Evolutionary conservation across 495 filamentous ascomycete species (phyloP).

Genomic region (Aspergillus cristatus): DNA sequence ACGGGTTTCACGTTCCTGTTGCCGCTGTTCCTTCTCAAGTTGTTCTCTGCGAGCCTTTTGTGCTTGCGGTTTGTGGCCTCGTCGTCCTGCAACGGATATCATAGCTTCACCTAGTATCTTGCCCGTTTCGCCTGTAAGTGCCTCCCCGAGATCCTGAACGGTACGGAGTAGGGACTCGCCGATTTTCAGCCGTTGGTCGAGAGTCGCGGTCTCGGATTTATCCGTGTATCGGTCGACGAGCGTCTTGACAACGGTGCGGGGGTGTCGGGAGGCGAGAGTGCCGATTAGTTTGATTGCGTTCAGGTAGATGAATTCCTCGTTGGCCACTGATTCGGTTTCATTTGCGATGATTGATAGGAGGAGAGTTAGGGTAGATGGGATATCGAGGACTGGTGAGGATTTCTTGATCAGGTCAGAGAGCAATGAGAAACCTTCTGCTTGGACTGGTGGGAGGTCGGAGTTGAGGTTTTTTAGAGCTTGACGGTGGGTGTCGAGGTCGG

Average conservation of each 20-base stretch:
- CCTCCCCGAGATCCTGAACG: conserved; percentile 55
- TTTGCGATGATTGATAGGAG: conserved; percentile 59
- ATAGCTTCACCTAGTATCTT: conserved; percentile 50
- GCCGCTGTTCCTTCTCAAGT: conserved; percentile 34
- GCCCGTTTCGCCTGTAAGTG: conserved; percentile 49
- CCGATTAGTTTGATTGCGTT: conserved; percentile 60
- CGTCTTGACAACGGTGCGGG: conserved; percentile 53
- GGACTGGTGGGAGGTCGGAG: conserved; percentile 65
- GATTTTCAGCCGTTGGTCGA: conserved; percentile 62
- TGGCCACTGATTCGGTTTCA: conserved; percentile 20
- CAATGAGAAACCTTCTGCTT: conserved; percentile 67
- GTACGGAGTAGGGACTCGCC: conserved; percentile 65
- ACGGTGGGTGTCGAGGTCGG: conserved; percentile 61
- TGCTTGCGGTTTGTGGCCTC: conserved; percentile 44
- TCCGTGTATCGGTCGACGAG: conserved; percentile 65
- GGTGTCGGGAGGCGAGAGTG: conserved; percentile 55
- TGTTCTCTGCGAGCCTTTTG: conserved; percentile 44
- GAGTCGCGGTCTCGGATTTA: conserved; percentile 41
- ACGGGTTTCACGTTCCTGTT: conserved; percentile 35
- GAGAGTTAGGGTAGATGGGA: conserved; percentile 56
- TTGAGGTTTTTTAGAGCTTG: conserved; percentile 67
- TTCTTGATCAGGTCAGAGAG: conserved; percentile 55
- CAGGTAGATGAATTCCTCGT: conserved; percentile 68
- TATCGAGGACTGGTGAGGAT: conserved; percentile 57
- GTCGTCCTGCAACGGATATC: conserved; percentile 57